Conservation (phyloP, 2,329 filamentous ascomycete genomes). For the Seiridium cupressi region DNA sequence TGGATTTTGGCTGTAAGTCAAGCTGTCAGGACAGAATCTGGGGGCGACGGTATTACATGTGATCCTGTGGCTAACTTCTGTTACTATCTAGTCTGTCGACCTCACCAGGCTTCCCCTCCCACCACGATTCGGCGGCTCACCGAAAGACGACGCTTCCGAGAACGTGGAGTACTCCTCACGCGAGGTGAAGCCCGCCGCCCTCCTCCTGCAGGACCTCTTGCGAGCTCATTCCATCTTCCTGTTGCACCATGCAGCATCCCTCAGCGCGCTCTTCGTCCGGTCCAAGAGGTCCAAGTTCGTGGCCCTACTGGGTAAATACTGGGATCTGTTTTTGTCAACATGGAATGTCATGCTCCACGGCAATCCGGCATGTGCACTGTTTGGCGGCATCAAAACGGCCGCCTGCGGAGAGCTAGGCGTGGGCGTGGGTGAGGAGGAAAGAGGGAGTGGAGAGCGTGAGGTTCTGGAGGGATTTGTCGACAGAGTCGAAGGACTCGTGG, state of each 20-base stretch:
- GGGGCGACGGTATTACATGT: background rate
- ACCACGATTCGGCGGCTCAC: slow-evolving; percentile 42
- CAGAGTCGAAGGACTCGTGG: slow-evolving; percentile 79
- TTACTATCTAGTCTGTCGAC: slow-evolving; percentile 66
- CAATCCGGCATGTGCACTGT: slow-evolving; percentile 78
- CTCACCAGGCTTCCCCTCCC: slow-evolving; percentile 71
- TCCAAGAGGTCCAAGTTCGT: slow-evolving; percentile 68
- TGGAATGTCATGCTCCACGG: slow-evolving; percentile 93
- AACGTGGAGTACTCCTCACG: slow-evolving; percentile 80
- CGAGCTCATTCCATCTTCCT: slow-evolving; percentile 83
- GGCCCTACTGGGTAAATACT: slow-evolving; percentile 73
- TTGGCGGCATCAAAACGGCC: slow-evolving; percentile 82
- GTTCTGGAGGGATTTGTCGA: slow-evolving; percentile 86
- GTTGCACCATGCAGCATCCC: slow-evolving; percentile 78
- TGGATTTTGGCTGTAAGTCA: slow-evolving; percentile 84
- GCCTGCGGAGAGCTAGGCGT: slow-evolving; percentile 89
- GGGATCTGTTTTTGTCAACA: slow-evolving; percentile 65
- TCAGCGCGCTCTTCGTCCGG: slow-evolving; percentile 68
- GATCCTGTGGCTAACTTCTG: background rate
- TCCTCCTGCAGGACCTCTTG: slow-evolving; percentile 77
- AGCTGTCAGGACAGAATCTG: background rate
- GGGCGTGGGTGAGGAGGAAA: slow-evolving; percentile 92
- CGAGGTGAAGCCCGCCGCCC: slow-evolving; percentile 78
- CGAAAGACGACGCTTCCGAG: slow-evolving; percentile 38
- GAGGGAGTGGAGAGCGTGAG: slow-evolving; percentile 89